phyloP scores from a whole-genome alignment of 371 early-diverging fungal genomes.

The Conidiobolus incongruus region DNA sequence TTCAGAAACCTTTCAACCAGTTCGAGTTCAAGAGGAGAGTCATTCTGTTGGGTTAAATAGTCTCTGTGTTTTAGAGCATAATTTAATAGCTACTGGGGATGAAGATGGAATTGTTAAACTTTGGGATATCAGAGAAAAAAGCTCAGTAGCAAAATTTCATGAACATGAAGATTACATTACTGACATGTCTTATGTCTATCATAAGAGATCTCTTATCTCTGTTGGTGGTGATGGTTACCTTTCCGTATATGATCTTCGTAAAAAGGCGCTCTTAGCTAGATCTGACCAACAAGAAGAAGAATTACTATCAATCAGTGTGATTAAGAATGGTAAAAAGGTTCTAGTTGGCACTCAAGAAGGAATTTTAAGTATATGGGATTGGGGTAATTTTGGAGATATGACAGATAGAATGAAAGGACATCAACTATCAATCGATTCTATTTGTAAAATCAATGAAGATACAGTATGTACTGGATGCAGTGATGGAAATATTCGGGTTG shows the following conservation, averaged over 20 bases:
- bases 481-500: conserved; percentile 63
- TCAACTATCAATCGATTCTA: conserved; percentile 61
- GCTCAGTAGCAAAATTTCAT: conserved; percentile 32
- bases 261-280: conserved; percentile 43
- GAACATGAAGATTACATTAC: conserved; percentile 74
- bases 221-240: conserved; percentile 74
- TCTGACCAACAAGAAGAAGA: conserved; percentile 88
- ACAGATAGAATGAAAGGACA: conserved; percentile 81
- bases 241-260: conserved; percentile 72
- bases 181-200: conserved; percentile 4
- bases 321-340: conserved; percentile 56
- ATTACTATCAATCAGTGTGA: conserved; percentile 47
- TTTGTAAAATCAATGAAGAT: conserved; percentile 58
- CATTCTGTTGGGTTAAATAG: background rate
- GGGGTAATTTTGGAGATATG: conserved; percentile 80
- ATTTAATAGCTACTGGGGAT: conserved; percentile 1
- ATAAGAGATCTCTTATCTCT: conserved; percentile 39
- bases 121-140: conserved; percentile 66
- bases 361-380: conserved; percentile 44
- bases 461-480: conserved; percentile 66
- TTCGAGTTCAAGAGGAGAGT: background rate
- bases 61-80: background rate
- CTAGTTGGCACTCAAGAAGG: conserved; percentile 81
- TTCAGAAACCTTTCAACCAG: background rate
- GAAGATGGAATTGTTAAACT: conserved; percentile 12